These are phyloP conservation scores for Ophiostoma montium DNA, from an alignment of 2,329 filamentous ascomycete genomes.

Conservation along the genomic window DNA sequence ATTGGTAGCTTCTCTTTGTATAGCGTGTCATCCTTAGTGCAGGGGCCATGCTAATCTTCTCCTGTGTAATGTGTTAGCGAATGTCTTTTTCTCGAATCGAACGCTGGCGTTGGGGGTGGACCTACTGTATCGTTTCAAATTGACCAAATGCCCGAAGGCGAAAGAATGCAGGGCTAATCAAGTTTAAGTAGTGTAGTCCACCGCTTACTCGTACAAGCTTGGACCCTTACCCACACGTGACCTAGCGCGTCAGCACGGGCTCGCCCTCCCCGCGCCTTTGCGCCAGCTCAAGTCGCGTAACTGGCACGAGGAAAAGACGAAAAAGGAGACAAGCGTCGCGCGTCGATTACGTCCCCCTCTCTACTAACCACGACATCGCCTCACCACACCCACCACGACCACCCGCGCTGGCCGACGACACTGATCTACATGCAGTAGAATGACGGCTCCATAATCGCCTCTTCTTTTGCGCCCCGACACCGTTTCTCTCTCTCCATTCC, in stretches of 20 bases:
- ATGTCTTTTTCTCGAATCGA: conserved; percentile 3
- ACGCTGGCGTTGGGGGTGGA: background rate
- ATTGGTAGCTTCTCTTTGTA: conserved; percentile 52
- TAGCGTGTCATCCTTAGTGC: conserved; percentile 86
- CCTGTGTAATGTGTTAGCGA: conserved; percentile 9
- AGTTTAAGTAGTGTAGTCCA: conserved; percentile 1
- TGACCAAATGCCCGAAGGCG: conserved; percentile 19
- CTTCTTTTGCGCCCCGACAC: background rate
- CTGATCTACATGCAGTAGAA: background rate
- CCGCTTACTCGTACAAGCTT: background rate
- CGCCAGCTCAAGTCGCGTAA: conserved; percentile 10
- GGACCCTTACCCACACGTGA: conserved; percentile 5
- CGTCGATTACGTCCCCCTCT: background rate
- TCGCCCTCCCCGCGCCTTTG: conserved; percentile 5
- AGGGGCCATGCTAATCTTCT: conserved; percentile 19
- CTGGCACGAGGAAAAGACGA: conserved; percentile 1
- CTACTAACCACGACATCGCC: background rate
- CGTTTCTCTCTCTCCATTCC: background rate
- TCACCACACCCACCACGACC: background rate
- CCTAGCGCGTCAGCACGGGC: conserved; percentile 3
- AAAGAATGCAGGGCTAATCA: background rate
- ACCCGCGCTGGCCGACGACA: background rate
- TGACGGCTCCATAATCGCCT: background rate
- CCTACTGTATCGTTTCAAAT: conserved; percentile 17
- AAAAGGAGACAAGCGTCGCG: conserved; percentile 4